Evolutionary conservation across 371 early-diverging fungal genomes (phyloP).

Genomic region (Amoeboaphelidium protococcarum): DNA sequence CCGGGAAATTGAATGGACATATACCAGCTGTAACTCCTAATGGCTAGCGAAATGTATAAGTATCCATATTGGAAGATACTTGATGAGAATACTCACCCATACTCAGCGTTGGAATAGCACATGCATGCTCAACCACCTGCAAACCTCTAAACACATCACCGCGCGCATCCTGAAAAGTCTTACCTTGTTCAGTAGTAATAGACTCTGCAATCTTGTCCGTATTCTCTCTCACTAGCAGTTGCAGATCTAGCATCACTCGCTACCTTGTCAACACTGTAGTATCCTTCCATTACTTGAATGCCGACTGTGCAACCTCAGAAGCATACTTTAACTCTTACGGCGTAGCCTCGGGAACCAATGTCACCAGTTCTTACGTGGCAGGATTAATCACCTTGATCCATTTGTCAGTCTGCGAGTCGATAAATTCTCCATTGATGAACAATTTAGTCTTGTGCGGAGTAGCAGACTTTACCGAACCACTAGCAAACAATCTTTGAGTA

Average conservation of each 20-base stretch:
- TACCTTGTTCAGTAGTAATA: conserved; percentile 78
- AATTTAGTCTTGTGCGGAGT: conserved; percentile 10
- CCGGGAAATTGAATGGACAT: conserved; percentile 49
- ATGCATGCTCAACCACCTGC: conserved; percentile 65
- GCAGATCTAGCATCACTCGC: conserved; percentile 72
- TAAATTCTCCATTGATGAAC: conserved; percentile 68
- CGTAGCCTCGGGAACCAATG: conserved; percentile 70
- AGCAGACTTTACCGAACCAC: neutral
- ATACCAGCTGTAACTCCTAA: conserved; percentile 87
- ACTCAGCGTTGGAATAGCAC: conserved; percentile 40
- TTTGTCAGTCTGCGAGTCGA: conserved; percentile 52
- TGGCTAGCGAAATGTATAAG: conserved; percentile 77
- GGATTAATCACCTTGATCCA: conserved; percentile 81
- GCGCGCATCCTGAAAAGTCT: conserved; percentile 73
- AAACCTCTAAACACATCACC: conserved; percentile 65
- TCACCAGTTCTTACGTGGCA: conserved; percentile 75
- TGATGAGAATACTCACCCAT: conserved; percentile 33
- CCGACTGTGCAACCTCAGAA: conserved; percentile 35
- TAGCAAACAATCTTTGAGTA: too few species aligned
- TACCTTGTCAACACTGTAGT: conserved; percentile 46
- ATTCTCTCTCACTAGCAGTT: conserved; percentile 52
- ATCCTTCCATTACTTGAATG: conserved; percentile 69
- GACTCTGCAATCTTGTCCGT: conserved; percentile 56
- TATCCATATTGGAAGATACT: conserved; percentile 48
- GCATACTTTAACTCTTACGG: conserved; percentile 56